Conservation (phyloP, 306 rosid species). For the Begonia loranthoides region DNA sequence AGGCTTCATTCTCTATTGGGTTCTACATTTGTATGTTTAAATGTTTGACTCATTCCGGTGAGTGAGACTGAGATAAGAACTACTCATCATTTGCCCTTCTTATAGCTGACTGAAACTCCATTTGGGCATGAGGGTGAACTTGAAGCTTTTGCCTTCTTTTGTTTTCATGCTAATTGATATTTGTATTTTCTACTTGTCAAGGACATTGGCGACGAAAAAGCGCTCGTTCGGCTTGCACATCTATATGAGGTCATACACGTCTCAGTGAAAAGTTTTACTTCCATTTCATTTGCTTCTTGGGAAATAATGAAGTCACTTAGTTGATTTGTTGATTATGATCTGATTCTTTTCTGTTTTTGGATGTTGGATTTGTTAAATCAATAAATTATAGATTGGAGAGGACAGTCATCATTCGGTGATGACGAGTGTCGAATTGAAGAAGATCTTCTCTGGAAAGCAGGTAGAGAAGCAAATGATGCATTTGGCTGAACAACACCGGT, state of each 20-base stretch:
- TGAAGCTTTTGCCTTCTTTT: background rate
- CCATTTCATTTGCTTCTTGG: background rate
- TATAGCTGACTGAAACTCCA: too few species aligned
- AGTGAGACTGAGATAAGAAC: too few species aligned
- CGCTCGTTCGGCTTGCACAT: constrained; percentile 37
- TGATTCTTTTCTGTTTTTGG: background rate
- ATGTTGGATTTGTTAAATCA: too few species aligned
- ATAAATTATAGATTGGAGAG: constrained; percentile 48
- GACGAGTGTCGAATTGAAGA: constrained; percentile 68
- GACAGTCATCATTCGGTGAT: constrained; percentile 56
- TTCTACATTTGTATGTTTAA: background rate
- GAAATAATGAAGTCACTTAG: too few species aligned
- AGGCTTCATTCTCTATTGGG: background rate
- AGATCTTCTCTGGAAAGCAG: constrained; percentile 68
- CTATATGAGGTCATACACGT: constrained; percentile 26
- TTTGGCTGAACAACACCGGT: too few species aligned
- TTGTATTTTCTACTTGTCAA: constrained; percentile 2
- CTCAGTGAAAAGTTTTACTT: too few species aligned
- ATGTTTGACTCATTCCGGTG: too few species aligned
- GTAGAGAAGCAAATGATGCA: constrained; percentile 19
- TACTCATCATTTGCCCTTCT: too few species aligned
- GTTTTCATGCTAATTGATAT: background rate
- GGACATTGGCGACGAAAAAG: constrained; percentile 27
- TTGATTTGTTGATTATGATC: too few species aligned
- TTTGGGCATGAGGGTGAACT: too few species aligned